Percentiles rank a stretch among this genome's conserved stretches.
These are phyloP conservation scores for Crithidia mellificae DNA, from an alignment of 208 protist species.

Conservation along the genomic window DNA sequence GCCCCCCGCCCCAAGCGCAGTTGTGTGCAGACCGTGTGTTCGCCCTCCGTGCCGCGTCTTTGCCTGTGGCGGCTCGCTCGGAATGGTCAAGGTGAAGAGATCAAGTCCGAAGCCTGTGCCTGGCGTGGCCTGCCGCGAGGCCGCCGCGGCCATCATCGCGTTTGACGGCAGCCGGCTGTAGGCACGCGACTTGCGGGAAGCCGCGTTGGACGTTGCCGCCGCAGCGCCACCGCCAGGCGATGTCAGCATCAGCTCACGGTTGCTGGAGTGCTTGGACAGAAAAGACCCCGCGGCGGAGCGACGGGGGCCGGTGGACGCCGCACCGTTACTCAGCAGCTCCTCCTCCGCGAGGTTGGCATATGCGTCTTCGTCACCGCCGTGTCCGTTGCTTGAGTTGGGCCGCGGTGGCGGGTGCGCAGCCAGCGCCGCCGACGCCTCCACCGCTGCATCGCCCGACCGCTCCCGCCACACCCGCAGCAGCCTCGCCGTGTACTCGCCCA, in stretches of 20 bases:
- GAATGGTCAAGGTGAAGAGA: constrained; percentile 13
- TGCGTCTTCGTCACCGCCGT: not conserved
- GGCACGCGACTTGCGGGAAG: not conserved
- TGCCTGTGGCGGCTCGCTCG: constrained; percentile 18
- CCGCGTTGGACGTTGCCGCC: not conserved
- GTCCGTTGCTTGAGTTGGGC: not conserved
- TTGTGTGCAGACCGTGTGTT: too few relatives aligned
- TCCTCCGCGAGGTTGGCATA: not conserved
- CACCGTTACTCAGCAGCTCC: not conserved
- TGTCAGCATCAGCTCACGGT: not conserved
- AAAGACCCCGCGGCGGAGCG: not conserved
- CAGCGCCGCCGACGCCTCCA: constrained; percentile 4
- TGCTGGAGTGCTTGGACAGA: not conserved
- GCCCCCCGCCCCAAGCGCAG: too few relatives aligned
- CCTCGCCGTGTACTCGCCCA: constrained; percentile 21
- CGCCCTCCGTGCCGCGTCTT: constrained; percentile 6
- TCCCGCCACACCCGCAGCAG: constrained; percentile 32
- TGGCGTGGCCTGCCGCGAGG: constrained; percentile 15
- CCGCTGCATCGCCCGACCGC: constrained; percentile 26
- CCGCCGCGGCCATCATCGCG: constrained; percentile 11
- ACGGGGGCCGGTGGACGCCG: not conserved
- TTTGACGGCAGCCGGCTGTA: constrained; percentile 5
- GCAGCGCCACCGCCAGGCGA: not conserved
- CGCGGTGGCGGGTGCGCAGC: not conserved
- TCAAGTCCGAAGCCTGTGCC: constrained; percentile 22